Evolutionary conservation across 2,329 filamentous ascomycete species (phyloP), one percentile per base, ranked within the genome.

Genomic region (Sarocladium brachiariae): DNA sequence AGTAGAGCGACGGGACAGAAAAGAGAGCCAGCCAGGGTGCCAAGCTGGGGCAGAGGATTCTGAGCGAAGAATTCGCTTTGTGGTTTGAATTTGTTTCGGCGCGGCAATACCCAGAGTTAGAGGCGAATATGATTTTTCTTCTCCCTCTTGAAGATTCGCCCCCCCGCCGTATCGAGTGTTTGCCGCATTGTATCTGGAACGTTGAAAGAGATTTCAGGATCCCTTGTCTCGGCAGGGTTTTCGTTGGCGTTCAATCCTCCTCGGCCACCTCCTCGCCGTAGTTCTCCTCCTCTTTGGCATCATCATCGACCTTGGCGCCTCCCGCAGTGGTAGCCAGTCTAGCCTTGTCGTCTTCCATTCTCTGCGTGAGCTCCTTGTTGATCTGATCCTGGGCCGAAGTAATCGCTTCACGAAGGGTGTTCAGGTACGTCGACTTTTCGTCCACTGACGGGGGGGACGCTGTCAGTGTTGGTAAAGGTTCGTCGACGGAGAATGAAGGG

Each of bases 221-320:
- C n/a, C n/a, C n/a, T n/a, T n/a, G n/a, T n/a, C n/a, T n/a, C n/a
- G n/a, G n/a, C n/a, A n/a, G n/a, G n/a, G n/a, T n/a, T n/a, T n/a
- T 34, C 25, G 7, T 14, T 50, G 38, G 7, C 16, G n/a, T 27
- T 63, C 58, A 65, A 23, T 67, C 65, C 30, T 78, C 78, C 37
- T 87, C 84, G 47, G 84, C 82, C 11, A 83, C 79, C 65, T 95
- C 89, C 66, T 95, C 90, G 45, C 89, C 90, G 63, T 96, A 95
- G 62, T 90, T 86, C 59, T 87, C 81, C 62, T 89, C 87, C 61
- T 84, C 81, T 54, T 77, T 76, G 10, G 66, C 72, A 53, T 84
- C 80, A 53, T 81, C 75, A 9, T 72, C 60, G 8, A 53, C 59
- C 43, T 7, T 13, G 27, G 53, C 59, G 48, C 54, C 59, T 16